These are phyloP conservation scores for Monilinia fructicola DNA, from an alignment of 2,329 filamentous ascomycete genomes.

Conservation along the genomic window DNA sequence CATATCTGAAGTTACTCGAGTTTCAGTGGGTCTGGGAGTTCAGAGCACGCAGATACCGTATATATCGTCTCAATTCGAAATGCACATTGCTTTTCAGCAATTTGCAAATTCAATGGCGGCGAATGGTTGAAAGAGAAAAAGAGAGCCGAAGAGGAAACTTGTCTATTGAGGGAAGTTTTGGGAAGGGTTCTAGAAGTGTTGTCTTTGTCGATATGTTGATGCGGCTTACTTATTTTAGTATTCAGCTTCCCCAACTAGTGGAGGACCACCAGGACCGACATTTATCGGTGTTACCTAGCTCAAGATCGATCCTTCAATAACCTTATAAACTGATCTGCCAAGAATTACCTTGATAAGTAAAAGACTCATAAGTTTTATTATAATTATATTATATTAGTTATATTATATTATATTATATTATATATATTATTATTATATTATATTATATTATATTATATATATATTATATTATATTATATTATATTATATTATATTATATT, in stretches of 20 bases:
- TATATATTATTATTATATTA: too few relatives aligned
- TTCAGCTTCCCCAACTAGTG: conserved; percentile 15
- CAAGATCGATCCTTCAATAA: neutral
- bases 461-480: too few relatives aligned
- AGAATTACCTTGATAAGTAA: neutral
- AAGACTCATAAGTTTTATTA: neutral
- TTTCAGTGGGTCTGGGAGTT: conserved; percentile 30
- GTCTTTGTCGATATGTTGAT: conserved; percentile 20
- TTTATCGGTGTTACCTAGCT: neutral
- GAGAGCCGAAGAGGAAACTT: neutral
- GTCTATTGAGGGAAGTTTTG: conserved; percentile 17
- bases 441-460: too few relatives aligned
- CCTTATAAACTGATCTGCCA: neutral
- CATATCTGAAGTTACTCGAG: conserved; percentile 32
- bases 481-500: too few relatives aligned
- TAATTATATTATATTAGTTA: neutral
- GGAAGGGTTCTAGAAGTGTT: conserved; percentile 4
- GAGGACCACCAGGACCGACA: neutral
- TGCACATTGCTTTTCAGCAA: conserved; percentile 10
- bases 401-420: too few relatives aligned
- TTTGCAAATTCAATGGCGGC: neutral
- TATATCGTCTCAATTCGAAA: conserved; percentile 7
- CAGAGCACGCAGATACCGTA: conserved; percentile 8
- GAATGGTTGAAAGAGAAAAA: conserved; percentile 1
- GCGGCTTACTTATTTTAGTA: neutral